Evolutionary conservation across 345 rosid species (phyloP), one percentile per base, ranked within the genome.

Genomic region (Noccaea caerulescens): DNA sequence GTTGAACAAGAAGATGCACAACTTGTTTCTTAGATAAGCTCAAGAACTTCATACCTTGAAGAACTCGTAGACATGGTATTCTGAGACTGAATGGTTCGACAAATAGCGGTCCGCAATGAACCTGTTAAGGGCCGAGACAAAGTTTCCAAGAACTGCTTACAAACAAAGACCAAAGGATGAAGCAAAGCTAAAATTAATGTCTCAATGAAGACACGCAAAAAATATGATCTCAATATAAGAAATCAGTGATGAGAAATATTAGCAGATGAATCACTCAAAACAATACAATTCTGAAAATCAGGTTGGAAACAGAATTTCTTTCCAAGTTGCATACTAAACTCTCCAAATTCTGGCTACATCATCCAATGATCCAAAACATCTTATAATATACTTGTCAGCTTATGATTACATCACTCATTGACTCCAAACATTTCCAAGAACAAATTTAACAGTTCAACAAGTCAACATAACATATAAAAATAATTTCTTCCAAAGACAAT

Each of bases 51-150:
- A 46, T 86, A 93, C 99, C 99, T 78, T 91, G 85, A 86, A 94
- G 80, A 94, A 94, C 80, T 94, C 99, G 20, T 94, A 94, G 30
- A 89, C 99, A 62, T 94, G 85, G 72, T 94, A 94, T 70, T 94
- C 99, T 2, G 98, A 86, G 23, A 94, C 91, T 0, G 93, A 85
- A 77, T 84, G 95, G 72, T 78, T 84, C 3, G 52, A 72, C 34
- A 87, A 82, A 75, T 89, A 94, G 38, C 87, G 97, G 68, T 91
- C 99, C 0, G 93, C 92, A 76, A 94, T 89, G 75, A 91, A 94
- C 78, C 78, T 84, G 77, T 94, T 94, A 73, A 94, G 86, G 60
- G 98, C 98, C 38, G 99, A 91, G 50, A 94, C 86, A 68, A 94
- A 94, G 84, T 87, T 91, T 63, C 99, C 99, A 47, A 94, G 82